Base-by-base conservation (phyloP, 331 rosid genomes). In the Cydonia oblonga region DNA sequence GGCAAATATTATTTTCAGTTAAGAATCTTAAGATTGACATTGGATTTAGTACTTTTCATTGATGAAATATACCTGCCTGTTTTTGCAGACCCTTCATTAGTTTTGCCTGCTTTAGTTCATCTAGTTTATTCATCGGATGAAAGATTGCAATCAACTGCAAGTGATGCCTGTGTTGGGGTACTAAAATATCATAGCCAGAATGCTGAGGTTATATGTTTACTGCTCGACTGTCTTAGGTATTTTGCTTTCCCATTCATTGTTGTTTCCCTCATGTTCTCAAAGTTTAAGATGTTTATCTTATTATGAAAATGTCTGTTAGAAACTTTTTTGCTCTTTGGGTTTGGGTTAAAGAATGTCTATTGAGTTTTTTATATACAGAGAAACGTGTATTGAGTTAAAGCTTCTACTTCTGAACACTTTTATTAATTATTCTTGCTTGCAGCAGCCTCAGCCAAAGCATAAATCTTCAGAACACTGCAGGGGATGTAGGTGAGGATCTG, bases 141-240 rank as follows among this genome's bases (percentile, higher is more conserved):
- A 81, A 76, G 79, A 64, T 62, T 84, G 64, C 86, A 84, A 81
- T 84, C 90, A 76, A 78, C 84, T 35, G 89, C 92, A 63, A 76
- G 81, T 59, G 88, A 80, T 82, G 86, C 96, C 68, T 71, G 92
- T 71, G 42, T 67, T 77, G 79, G 76, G 65, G 83, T 89, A 68
- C 96, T 93, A 74, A 90, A 87, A 79, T 58, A 24, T 81, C 92
- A 89, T 80, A 87, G 59, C 75, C 87, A 86, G 81, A 86, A 75
- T 72, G 76, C 81, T 73, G 91, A 88, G 70, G 84, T 85, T 33
- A 78, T 93, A 78, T 84, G 84, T 66, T 73, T 85, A 81, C 81
- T 93, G 81, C 95, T 93, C 53, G 98, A 93, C 78, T 81, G 87
- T 78, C 90, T 93, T 44, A 83, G 89, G 98, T 93, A 81, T 71